Evolutionary conservation across 805 yeast species (phyloP), one percentile per base, ranked within the genome.

Genomic region (Kazachstania kunashirensis): DNA sequence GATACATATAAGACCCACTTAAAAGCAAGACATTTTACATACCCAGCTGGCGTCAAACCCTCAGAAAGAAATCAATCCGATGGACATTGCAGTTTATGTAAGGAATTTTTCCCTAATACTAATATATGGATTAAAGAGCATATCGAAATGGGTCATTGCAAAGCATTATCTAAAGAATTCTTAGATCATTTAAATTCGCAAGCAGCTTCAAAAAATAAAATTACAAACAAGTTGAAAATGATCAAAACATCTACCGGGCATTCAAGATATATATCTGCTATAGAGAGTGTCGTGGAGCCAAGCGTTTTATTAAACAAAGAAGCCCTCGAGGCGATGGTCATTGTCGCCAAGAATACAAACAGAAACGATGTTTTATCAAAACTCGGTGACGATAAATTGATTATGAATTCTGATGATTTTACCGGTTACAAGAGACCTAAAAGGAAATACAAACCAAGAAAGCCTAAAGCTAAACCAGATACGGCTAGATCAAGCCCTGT

Each of bases 1-100:
- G 96, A 86, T 57, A 88, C 96, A 1, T 86, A 77, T 65, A 86
- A 86, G 65, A 85, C 95, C 1, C 96, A 86, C 63, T 69, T 86
- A 47, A 85, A 84, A 55, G 80, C 94, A 12, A 73, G 92, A 46
- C 96, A 86, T 63, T 84, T 84, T 59, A 73, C 73, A 37, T 85
- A 84, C 52, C 95, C 96, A 4, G 79, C 79, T 13, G 94, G 94
- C 16, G 80, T 88, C 3, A 75, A 76, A 50, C 74, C 84, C 15
- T 73, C 67, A 25, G 77, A 78, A 47, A 71, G 95, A 41, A 65
- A 71, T 19, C 69, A 73, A 32, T 75, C 74, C 43, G 63, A 75
- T 29, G 96, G 96, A 8, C 67, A 77, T 58, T 86, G 96, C 65
- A 79, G 78, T 2, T 78, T 81, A 23, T 86, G 96, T 59, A 78